A percentile compares a stretch with the other conserved stretches of the same genome.
phyloP scores from a whole-genome alignment of 768 basidiomycete genomes.

The Suillus subaureus region DNA sequence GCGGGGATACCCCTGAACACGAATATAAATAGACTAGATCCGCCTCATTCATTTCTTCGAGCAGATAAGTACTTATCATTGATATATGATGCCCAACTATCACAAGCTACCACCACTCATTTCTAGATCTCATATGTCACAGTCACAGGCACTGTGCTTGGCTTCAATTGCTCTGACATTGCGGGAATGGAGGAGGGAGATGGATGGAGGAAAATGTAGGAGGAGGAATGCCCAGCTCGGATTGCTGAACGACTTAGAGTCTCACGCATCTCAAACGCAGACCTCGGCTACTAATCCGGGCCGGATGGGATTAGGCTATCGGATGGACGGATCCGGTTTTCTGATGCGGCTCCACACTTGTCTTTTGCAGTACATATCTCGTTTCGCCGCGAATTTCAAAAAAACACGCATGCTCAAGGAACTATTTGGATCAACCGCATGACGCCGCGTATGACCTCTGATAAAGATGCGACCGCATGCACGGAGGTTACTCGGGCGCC shows the following conservation, averaged over 20 bases:
- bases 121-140: too few species aligned
- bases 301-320: background rate
- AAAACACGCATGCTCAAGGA: background rate
- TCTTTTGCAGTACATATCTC: background rate
- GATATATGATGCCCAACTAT: too few species aligned
- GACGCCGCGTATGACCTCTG: background rate
- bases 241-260: too few species aligned
- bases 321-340: too few species aligned
- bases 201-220: too few species aligned
- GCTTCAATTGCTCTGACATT: too few species aligned
- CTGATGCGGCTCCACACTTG: background rate
- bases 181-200: too few species aligned
- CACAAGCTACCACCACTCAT: too few species aligned
- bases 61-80: background rate
- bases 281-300: background rate
- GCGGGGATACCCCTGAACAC: background rate
- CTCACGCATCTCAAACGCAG: too few species aligned
- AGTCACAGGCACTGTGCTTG: too few species aligned
- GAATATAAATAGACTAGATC: background rate
- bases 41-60: background rate
- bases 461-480: conserved; percentile 2
- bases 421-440: background rate
- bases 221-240: too few species aligned
- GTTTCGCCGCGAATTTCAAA: background rate
- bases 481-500: background rate